These are phyloP conservation scores for Halenospora varia DNA, from an alignment of 495 filamentous ascomycete species.

Conservation along the genomic window DNA sequence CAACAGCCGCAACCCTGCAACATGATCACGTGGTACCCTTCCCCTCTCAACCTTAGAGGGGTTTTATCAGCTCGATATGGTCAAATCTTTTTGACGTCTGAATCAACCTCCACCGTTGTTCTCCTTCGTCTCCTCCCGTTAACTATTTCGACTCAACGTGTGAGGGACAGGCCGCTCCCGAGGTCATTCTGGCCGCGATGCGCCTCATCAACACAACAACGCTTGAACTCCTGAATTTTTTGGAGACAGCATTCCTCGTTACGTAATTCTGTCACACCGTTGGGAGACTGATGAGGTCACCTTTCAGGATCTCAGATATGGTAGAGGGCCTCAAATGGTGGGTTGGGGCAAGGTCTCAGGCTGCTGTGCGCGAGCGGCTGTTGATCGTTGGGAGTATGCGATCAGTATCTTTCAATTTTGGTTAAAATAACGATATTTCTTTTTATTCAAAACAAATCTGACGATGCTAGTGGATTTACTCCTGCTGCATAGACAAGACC, in stretches of 20 bases:
- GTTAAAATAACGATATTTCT: no score
- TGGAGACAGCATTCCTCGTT: conserved; percentile 9
- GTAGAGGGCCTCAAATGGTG: conserved; percentile 13
- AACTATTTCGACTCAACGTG: no score
- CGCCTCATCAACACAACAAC: conserved; percentile 21
- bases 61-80: no score
- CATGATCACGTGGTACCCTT: no score
- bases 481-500: conserved; percentile 39
- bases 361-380: neutral
- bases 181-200: no score
- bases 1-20: no score
- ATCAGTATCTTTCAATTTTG: neutral
- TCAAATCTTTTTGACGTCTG: no score
- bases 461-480: conserved; percentile 33
- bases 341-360: conserved; percentile 17
- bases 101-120: no score
- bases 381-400: conserved; percentile 14
- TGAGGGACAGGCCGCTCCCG: no score
- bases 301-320: conserved; percentile 1
- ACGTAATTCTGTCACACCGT: conserved; percentile 19
- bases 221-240: neutral
- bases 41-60: no score
- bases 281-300: conserved; percentile 3
- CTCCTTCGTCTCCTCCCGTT: no score
- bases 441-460: neutral